Percentiles rank a stretch among this genome's conserved stretches.
These are phyloP conservation scores for Ceratorhiza oryzae-sativae DNA, from an alignment of 1,284 basidiomycete species.

Conservation along the genomic window DNA sequence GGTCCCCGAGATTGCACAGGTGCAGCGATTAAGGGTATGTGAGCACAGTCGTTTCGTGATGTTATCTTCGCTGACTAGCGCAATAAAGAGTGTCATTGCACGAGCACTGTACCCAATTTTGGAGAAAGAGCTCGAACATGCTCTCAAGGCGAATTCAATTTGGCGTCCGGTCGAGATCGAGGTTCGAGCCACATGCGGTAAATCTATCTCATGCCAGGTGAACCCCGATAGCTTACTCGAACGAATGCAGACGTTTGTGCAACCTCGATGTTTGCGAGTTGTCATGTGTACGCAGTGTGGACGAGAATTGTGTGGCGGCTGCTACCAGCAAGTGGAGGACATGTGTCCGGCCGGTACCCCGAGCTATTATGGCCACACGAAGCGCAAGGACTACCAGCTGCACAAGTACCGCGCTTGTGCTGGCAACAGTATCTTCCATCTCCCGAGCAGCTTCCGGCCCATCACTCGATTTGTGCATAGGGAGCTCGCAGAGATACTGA, in stretches of 20 bases:
- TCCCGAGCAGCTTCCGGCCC: constrained; percentile 72
- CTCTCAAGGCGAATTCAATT: constrained; percentile 67
- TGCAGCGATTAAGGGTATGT: constrained; percentile 28
- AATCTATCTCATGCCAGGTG: constrained; percentile 47
- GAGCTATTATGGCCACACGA: constrained; percentile 58
- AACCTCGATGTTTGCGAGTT: constrained; percentile 88
- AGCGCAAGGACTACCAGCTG: constrained; percentile 50
- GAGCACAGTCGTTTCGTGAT: too few species aligned
- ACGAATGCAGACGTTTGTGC: constrained; percentile 87
- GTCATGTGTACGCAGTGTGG: constrained; percentile 91
- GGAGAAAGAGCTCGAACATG: constrained; percentile 71
- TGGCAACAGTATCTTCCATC: constrained; percentile 61
- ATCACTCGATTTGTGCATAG: constrained; percentile 75
- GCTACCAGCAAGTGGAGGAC: constrained; percentile 71
- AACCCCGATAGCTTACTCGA: constrained; percentile 33
- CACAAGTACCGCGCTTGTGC: constrained; percentile 63
- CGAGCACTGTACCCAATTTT: constrained; percentile 72
- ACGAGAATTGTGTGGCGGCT: constrained; percentile 86
- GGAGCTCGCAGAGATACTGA: constrained; percentile 70
- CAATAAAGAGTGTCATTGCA: constrained; percentile 67
- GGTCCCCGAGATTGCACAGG: constrained; percentile 6
- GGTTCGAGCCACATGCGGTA: constrained; percentile 84
- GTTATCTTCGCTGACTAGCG: not conserved
- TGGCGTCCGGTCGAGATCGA: constrained; percentile 77
- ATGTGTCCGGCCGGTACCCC: constrained; percentile 62